Conservation (phyloP, 2,329 filamentous ascomycete genomes). For the Magnaporthiopsis incrustans region DNA sequence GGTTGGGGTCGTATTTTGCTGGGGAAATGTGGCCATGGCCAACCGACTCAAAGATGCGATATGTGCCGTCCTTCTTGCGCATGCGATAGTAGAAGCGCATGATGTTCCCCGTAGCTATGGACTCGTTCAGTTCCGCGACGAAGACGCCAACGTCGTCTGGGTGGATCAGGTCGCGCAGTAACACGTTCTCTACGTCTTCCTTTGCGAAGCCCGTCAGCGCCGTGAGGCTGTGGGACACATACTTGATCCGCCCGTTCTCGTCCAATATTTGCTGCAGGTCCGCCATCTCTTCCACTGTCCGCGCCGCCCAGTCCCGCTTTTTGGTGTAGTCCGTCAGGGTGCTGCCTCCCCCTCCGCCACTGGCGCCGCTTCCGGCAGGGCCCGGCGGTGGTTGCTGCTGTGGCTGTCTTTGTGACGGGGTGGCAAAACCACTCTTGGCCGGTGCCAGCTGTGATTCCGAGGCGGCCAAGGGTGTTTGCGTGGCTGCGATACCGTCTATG, state of each 20-base stretch:
- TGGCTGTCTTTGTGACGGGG: neutral
- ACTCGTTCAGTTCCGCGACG: constrained; percentile 80
- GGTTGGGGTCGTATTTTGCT: constrained; percentile 54
- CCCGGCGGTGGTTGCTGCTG: neutral
- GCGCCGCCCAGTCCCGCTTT: constrained; percentile 72
- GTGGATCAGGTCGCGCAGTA: constrained; percentile 78
- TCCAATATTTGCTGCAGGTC: constrained; percentile 86
- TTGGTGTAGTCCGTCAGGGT: constrained; percentile 53
- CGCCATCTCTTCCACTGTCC: constrained; percentile 80
- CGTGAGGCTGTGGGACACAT: constrained; percentile 73
- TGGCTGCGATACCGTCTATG: neutral
- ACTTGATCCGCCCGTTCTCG: constrained; percentile 73
- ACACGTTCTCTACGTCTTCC: constrained; percentile 63
- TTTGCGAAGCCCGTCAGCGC: constrained; percentile 66
- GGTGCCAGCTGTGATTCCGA: neutral
- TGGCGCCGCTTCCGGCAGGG: neutral
- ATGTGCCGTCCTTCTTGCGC: constrained; percentile 57
- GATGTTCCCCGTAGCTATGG: constrained; percentile 70
- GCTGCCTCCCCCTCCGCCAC: constrained; percentile 19
- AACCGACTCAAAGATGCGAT: constrained; percentile 80
- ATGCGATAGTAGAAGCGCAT: constrained; percentile 84
- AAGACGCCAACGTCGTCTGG: constrained; percentile 77
- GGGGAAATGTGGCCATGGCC: constrained; percentile 83
- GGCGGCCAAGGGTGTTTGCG: neutral
- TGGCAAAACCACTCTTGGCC: neutral